Evolutionary conservation across 2,329 filamentous ascomycete genomes (phyloP), one percentile per base, ranked within the genome.

Genomic region (Fonsecaea pedrosoi): DNA sequence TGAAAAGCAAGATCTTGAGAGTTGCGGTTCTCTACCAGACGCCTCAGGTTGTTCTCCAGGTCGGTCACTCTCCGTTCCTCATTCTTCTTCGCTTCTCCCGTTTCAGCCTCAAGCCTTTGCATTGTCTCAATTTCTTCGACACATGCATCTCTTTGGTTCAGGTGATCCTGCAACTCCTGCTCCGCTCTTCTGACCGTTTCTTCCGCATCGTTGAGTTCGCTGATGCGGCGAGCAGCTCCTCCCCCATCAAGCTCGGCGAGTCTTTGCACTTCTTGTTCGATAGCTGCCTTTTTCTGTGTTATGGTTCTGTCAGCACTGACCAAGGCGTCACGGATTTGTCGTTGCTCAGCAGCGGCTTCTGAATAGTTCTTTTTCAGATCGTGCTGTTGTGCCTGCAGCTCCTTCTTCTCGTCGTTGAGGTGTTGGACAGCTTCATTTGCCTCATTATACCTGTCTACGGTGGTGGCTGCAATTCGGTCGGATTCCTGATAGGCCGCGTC

Each of bases 191-290:
- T 75, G 5, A 82, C 80, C 55, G 78, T 78, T 30, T 82, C 75
- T 72, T 88, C 86, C 12, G 87, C 87, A 18, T 86, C 80, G 25
- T 88, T 82, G 3, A 90, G 81, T 73, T 89, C 84, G 18, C 81
- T 79, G 40, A 86, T 78, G 73, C 88, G 92, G 69, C 84, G 81
- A 8, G 86, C 82, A 73, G 91, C 87, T 30, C 86, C 86, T 32
- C 90, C 90, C 42, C 92, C 92, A 72, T 90, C 89, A 2, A 87
- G 85, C 54, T 88, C 85, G 53, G 86, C 84, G 7, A 97, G 83
- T 3, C 89, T 87, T 60, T 76, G 74, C 58, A 78, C 78, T 72
- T 85, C 83, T n/a, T 78, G 73, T 21, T 74, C 66, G 25, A 85
- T 81, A 13, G 77, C 75, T 13, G 73, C 71, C 34, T 85, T 80